Evolutionary conservation across 2,329 filamentous ascomycete genomes (phyloP), one percentile per base, ranked within the genome.

Genomic region (Plenodomus biglobosus): DNA sequence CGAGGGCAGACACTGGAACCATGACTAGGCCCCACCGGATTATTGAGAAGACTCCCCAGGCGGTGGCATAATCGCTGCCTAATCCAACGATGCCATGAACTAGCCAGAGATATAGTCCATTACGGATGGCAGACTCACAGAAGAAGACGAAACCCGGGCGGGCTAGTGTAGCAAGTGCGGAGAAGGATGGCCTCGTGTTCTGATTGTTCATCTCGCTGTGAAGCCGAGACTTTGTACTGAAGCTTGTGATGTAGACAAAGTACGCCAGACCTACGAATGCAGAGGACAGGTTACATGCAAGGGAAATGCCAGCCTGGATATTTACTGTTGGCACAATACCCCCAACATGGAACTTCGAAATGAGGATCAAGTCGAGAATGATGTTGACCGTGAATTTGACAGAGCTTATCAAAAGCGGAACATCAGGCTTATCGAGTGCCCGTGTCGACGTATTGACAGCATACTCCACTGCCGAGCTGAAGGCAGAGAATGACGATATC

Each of bases 11-110:
- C 0, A 90, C 83, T 0, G 86, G 86, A 0, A 89, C 85, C 86
- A 90, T 90, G 22, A 90, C 74, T 1, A 90, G 73, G 0, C 86
- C 86, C 86, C 86, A 89, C 13, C 85, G 78, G 36, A 90, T 89
- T 0, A 85, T 89, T 46, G 81, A 86, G 72, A 90, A 90, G 8
- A 89, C 75, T 1, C 85, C 83, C 86, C 85, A 90, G 0, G 86
- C 85, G 0, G 85, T 89, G 0, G 85, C 83, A 64, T 90, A 90
- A 6, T 82, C 78, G 0, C 74, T 69, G 0, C 85, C 85, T 49
- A 90, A 74, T 0, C 78, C 72, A 0, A 90, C 78, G 16, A 90
- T 86, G 3, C 78, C 82, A 43, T 73, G 78, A 0, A 90, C 78
- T 0, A 90, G 75, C 86, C 85, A 90, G 0, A 90, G 78, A 50